A percentile compares a stretch with the other conserved stretches of the same genome.
Conservation (phyloP, 805 yeast species). For the Metschnikowia picachoensis region DNA sequence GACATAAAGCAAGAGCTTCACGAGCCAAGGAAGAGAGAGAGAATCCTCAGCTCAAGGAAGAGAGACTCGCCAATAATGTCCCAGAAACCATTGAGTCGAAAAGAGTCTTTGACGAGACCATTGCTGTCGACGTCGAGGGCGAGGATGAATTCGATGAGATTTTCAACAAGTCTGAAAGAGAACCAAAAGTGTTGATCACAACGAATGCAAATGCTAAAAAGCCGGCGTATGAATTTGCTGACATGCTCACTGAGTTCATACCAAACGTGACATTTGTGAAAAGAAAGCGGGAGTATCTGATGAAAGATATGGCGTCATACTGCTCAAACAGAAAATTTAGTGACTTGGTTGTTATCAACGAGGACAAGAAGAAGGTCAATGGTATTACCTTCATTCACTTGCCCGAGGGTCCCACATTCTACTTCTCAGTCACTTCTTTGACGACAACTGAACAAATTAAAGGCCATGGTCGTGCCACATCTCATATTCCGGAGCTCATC, state of each 20-base stretch:
- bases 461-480: conserved; percentile 90
- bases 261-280: conserved; percentile 86
- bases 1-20: conserved; percentile 72
- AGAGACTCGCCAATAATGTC: conserved; percentile 72
- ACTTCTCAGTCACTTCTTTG: conserved; percentile 78
- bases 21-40: conserved; percentile 84
- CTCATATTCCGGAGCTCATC: conserved; percentile 87
- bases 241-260: conserved; percentile 73
- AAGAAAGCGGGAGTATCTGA: conserved; percentile 76
- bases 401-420: conserved; percentile 94
- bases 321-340: conserved; percentile 84
- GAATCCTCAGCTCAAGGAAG: conserved; percentile 77
- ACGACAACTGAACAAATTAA: conserved; percentile 68
- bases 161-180: conserved; percentile 28
- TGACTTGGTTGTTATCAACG: conserved; percentile 84
- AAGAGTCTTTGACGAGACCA: conserved; percentile 85
- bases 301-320: conserved; percentile 82
- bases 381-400: conserved; percentile 91
- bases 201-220: conserved; percentile 85
- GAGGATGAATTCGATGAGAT: conserved; percentile 56
- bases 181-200: conserved; percentile 86
- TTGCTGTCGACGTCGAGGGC: conserved; percentile 54
- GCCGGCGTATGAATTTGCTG: conserved; percentile 87
- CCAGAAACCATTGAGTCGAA: conserved; percentile 81
- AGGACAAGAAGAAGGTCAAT: conserved; percentile 86